Evolutionary conservation across 2,329 filamentous ascomycete genomes (phyloP), one percentile per base, ranked within the genome.

Genomic region (Scolecobasidium constrictum): DNA sequence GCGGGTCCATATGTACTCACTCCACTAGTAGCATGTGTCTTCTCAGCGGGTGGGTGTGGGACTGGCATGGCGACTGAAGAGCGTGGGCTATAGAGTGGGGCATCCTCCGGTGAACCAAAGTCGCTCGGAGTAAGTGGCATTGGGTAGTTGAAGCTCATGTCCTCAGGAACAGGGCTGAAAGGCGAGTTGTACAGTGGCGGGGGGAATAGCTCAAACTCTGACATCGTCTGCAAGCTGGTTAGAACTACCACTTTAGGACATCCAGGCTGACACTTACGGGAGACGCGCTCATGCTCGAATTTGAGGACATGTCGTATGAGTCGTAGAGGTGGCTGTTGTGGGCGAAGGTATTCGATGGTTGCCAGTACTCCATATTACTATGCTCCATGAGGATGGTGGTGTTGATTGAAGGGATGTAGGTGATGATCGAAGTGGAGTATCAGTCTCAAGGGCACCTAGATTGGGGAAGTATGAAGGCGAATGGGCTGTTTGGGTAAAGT

Each of bases 111-210:
- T 26, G 60, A 62, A 31, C 57, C 57, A 35, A 63, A 61, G 34
- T 63, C 60, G 4, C 57, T 58, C 9, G 60, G 59, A 4, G 60
- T 62, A 54, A 63, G 55, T 19, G 59, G 56, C 34, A 61, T 49
- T n/a, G 54, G 53, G 45, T 61, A 62, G 35, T 51, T 50, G 40
- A 57, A 60, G 12, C 51, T 37, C 21, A 41, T 13, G 21, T 45
- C 38, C 15, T 45, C 37, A 22, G 36, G 43, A 13, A 45, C 33
- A 7, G 35, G 35, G 18, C 42, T 39, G 35, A 44, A 39, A 16
- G 42, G 18, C 15, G 40, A 42, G 7, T 31, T 22, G 34, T 42
- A 44, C 17, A 44, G 16, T 22, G 42, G 23, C 19, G 35, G 16
- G 9, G 42, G 28, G 23, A 19, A 39, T 2, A 44, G 23, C 16